Percentiles rank a stretch among this genome's conserved stretches.
phyloP scores from a whole-genome alignment of 768 basidiomycete species.

The Tylopilus balloui region DNA sequence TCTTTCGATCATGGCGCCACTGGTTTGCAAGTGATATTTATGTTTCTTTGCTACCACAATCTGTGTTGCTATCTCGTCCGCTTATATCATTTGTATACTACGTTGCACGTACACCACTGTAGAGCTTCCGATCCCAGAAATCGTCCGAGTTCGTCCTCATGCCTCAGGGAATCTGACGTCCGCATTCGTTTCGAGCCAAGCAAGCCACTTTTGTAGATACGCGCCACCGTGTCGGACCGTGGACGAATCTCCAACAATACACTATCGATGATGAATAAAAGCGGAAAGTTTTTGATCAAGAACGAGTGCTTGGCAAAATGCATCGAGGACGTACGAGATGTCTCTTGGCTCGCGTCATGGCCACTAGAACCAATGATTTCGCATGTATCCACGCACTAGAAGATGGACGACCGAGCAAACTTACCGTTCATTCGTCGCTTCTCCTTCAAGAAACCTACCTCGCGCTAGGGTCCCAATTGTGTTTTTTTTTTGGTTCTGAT shows the following conservation, averaged over 20 bases:
- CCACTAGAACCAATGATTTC: slow-evolving; percentile 43
- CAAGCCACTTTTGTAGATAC: slow-evolving; percentile 87
- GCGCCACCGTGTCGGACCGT: slow-evolving; percentile 81
- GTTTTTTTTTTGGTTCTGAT: background rate
- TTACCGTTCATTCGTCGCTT: slow-evolving; percentile 84
- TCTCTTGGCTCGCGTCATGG: slow-evolving; percentile 87
- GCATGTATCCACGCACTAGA: too few relatives aligned
- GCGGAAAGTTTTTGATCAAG: too few relatives aligned
- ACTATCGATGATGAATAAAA: slow-evolving; percentile 41
- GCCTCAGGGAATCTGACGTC: slow-evolving; percentile 84
- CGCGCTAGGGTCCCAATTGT: slow-evolving; percentile 46
- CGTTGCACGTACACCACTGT: slow-evolving; percentile 1
- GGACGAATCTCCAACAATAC: slow-evolving; percentile 89
- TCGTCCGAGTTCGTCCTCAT: background rate
- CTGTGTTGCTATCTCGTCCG: background rate
- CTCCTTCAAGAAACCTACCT: slow-evolving; percentile 94
- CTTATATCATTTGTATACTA: slow-evolving; percentile 8
- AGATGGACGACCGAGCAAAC: too few relatives aligned
- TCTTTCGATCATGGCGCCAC: background rate
- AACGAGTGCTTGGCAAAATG: background rate
- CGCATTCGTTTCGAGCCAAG: slow-evolving; percentile 85
- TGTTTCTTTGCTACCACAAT: background rate
- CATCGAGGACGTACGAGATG: slow-evolving; percentile 62
- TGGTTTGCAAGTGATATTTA: slow-evolving; percentile 9
- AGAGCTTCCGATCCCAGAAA: background rate